Evolutionary conservation across 495 filamentous ascomycete species (phyloP), one percentile per base, ranked within the genome.

Genomic region (Aspergillus mulundensis): DNA sequence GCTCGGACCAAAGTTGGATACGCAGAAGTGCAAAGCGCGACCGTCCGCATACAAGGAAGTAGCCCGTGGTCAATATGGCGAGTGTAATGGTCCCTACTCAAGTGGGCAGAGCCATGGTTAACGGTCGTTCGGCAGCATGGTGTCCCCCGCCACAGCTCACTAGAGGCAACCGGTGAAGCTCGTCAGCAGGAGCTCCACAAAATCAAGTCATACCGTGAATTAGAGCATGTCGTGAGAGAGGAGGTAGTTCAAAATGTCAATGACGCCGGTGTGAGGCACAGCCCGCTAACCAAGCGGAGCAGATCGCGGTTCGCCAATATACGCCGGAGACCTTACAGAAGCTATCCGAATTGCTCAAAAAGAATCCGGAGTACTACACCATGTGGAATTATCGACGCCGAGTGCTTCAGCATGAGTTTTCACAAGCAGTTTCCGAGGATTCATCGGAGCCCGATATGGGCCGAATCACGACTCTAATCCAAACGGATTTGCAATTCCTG

Each of bases 331-430:
- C 87, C 20, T 80, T 97, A 62, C 74, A 82, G 51, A 80, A 90
- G 57, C 95, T 90, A 28, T 86, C 90, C 16, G 83, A 85, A 52
- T 82, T 99, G 50, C 79, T 99, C 49, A 83, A 78, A 32, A 81
- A 83, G 61, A 99, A 99, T 74, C 95, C 94, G 11, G 94, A 99
- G 72, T 97, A 95, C 77, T 97, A 97, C 77, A 96, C 94, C 20
- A 83, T 92, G 76, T 99, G 94, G 94, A 99, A 99, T 77, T 84
- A 88, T 73, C 89, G 94, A 58, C 87, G 94, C 53, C 81, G 82
- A 56, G 74, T 84, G 4, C 64, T 87, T n/a, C 74, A 68, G 38
- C 63, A 77, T 49, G 71, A 77, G 20, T 76, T 84, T 44, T 64
- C 64, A 42, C 64, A 67, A 34, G 61, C 62, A 50, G 51, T 44